These are phyloP conservation scores for Tephrocybe sp. DNA, from an alignment of 768 basidiomycete species.

Conservation along the genomic window DNA sequence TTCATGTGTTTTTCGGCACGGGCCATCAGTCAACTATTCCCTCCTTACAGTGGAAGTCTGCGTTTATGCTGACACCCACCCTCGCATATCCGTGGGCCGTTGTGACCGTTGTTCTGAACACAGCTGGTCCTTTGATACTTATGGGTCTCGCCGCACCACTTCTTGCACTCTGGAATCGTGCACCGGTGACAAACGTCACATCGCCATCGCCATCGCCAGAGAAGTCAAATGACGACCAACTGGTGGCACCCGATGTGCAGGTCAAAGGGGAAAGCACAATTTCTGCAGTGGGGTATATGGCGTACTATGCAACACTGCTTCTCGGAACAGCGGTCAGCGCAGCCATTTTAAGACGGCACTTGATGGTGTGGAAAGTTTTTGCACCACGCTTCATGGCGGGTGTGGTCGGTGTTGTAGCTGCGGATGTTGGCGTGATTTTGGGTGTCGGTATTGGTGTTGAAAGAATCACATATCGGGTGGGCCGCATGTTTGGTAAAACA, in stretches of 20 bases:
- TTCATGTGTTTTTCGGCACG: constrained; percentile 81
- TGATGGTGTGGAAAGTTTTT: constrained; percentile 99
- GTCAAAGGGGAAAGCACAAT: constrained; percentile 43
- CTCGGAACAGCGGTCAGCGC: constrained; percentile 72
- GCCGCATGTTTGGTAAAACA: constrained; percentile 22
- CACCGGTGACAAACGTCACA: constrained; percentile 45
- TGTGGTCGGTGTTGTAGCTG: constrained; percentile 60
- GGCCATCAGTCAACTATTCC: constrained; percentile 91
- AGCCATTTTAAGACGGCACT: constrained; percentile 75
- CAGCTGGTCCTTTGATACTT: constrained; percentile 71
- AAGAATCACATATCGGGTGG: constrained; percentile 34
- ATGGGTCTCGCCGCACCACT: constrained; percentile 68
- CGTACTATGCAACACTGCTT: constrained; percentile 66
- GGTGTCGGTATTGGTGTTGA: constrained; percentile 61
- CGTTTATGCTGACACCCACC: constrained; percentile 76
- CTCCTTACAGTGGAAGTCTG: constrained; percentile 94
- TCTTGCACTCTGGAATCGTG: constrained; percentile 80
- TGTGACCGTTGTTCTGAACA: constrained; percentile 73
- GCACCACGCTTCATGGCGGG: constrained; percentile 92
- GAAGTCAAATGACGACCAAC: constrained; percentile 4
- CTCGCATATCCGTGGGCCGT: constrained; percentile 75
- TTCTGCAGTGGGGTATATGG: constrained; percentile 63
- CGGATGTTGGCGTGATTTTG: constrained; percentile 69
- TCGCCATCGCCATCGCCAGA: constrained; percentile 1
- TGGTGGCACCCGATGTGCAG: constrained; percentile 26